These are phyloP conservation scores for Penstemon newberryi DNA, from an alignment of 257 asterid species.

Conservation along the genomic window DNA sequence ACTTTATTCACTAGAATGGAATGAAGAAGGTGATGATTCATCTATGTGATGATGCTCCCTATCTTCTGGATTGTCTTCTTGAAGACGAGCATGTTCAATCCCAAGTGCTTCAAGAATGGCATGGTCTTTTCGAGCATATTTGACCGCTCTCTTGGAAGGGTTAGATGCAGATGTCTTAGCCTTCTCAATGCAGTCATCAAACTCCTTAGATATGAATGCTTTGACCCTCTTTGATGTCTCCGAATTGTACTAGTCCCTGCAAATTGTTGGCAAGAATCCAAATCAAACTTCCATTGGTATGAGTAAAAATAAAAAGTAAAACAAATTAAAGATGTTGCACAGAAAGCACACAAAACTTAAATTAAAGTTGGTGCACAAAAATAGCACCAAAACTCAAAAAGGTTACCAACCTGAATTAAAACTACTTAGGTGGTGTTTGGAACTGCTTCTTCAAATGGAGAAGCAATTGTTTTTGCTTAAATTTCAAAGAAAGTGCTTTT, in stretches of 20 bases:
- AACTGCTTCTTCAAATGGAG: too few species aligned
- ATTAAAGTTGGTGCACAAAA: too few species aligned
- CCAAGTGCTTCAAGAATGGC: slow-evolving; percentile 86
- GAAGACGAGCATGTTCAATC: slow-evolving; percentile 50
- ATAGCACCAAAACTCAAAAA: too few species aligned
- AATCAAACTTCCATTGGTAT: too few species aligned
- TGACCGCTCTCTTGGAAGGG: slow-evolving; percentile 57
- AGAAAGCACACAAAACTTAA: too few species aligned
- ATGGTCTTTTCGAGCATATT: slow-evolving; percentile 75
- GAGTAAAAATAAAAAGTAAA: too few species aligned
- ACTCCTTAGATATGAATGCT: slow-evolving; percentile 74
- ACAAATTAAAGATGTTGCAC: too few species aligned
- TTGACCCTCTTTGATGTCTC: slow-evolving; percentile 76
- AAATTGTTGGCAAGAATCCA: too few species aligned
- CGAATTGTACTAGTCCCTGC: slow-evolving; percentile 68
- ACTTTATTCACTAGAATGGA: slow-evolving; percentile 31
- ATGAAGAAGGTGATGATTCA: slow-evolving; percentile 31
- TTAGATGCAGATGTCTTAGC: slow-evolving; percentile 60
- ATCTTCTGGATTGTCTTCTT: slow-evolving; percentile 39
- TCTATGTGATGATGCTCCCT: slow-evolving; percentile 29
- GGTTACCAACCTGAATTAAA: too few species aligned
- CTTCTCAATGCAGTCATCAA: slow-evolving; percentile 69
- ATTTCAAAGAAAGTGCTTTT: too few species aligned
- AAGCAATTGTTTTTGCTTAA: too few species aligned
- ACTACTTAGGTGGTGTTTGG: too few species aligned